Evolutionary conservation across 352 stramenopile genomes (phyloP), one percentile per base, ranked within the genome.

Genomic region (Peronospora destructor): DNA sequence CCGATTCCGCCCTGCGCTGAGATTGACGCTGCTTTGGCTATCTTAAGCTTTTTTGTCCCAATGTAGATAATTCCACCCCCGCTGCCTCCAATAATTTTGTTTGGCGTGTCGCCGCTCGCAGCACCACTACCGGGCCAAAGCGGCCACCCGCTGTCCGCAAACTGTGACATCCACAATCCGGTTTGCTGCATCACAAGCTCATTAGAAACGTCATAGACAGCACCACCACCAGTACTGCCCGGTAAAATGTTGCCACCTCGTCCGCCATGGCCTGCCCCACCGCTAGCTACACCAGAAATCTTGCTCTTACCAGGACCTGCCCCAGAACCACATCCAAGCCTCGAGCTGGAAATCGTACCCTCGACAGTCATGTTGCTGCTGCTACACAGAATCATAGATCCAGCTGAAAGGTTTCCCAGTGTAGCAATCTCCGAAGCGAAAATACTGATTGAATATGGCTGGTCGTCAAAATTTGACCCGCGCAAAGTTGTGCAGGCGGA

Each of bases 31-130:
- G 38, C 26, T 41, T 76, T 76, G 26, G 38, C 53, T 13, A 93
- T 55, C 4, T 62, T 49, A 3, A 93, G 59, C 12, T 66, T 69
- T 44, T 65, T 71, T 0, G 77, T 68, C 0, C 67, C 58, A 36
- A 93, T 56, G 58, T 89, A 83, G 19, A 93, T 68, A 9, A 93
- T 49, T 10, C 83, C 83, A 34, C 83, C 83, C 6, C 83, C 83
- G 45, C 60, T 76, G 2, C 80, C 83, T 11, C 79, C 83, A 40
- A 59, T 68, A n/a, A 87, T 54, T 13, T 67, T 62, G 32, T 72
- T 70, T 1, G 71, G 63, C 4, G 54, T 73, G 26, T 84, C 73
- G 17, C 71, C 70, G 49, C 65, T 83, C 19, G 57, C 46, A 17
- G 76, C 76, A 39, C 74, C 75, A 50, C 76, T 87, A 45, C 76